Conservation (phyloP, 352 stramenopile genomes). For the Phytophthora crassamura region DNA sequence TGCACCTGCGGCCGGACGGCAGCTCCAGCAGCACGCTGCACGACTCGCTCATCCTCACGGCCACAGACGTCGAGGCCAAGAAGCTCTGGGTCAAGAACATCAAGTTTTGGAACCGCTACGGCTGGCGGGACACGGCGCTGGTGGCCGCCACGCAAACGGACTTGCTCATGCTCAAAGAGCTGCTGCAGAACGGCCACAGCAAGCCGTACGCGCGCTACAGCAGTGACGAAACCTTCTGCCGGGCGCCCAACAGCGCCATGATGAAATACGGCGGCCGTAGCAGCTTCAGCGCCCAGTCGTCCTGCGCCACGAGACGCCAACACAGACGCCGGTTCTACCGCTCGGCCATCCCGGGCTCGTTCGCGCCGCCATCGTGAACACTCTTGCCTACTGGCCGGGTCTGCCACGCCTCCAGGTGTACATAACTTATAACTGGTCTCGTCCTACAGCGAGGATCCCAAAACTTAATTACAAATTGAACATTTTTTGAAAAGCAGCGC, state of each 20-base stretch:
- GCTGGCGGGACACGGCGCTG: slow-evolving; percentile 62
- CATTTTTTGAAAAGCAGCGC: neutral
- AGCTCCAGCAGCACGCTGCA: slow-evolving; percentile 38
- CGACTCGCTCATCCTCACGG: slow-evolving; percentile 65
- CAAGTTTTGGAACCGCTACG: slow-evolving; percentile 71
- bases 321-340: slow-evolving; percentile 64
- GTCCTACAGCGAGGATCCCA: slow-evolving; percentile 11
- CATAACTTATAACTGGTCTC: slow-evolving; percentile 38
- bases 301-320: slow-evolving; percentile 33
- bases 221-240: slow-evolving; percentile 33
- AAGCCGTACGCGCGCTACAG: slow-evolving; percentile 27
- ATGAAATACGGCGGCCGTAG: slow-evolving; percentile 23
- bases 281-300: slow-evolving; percentile 20
- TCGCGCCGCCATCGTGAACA: slow-evolving; percentile 39
- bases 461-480: slow-evolving; percentile 15
- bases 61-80: slow-evolving; percentile 50
- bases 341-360: slow-evolving; percentile 33
- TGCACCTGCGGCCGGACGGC: slow-evolving; percentile 36
- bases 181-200: slow-evolving; percentile 24
- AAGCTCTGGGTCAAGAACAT: slow-evolving; percentile 74
- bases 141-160: slow-evolving; percentile 52
- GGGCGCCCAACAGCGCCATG: slow-evolving; percentile 33
- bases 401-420: slow-evolving; percentile 24
- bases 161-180: slow-evolving; percentile 44
- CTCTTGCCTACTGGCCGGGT: slow-evolving; percentile 5